A percentile compares a stretch with the other conserved stretches of the same genome.
These are phyloP conservation scores for Baudoinia panamericana DNA, from an alignment of 495 filamentous ascomycete genomes.

Conservation along the genomic window DNA sequence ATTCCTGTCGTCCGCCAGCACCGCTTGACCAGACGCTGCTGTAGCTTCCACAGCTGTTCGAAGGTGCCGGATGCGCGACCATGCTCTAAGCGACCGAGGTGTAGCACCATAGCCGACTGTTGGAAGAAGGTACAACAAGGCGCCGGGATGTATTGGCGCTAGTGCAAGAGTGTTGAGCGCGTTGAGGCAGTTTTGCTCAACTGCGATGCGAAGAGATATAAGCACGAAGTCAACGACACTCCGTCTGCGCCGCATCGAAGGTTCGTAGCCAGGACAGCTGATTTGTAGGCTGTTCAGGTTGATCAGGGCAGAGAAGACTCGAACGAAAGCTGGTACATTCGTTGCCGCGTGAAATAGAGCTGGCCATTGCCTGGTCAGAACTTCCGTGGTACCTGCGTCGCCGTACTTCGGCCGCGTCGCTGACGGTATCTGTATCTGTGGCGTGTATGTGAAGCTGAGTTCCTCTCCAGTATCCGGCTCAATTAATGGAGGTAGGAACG, in stretches of 20 bases:
- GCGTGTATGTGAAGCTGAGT: conserved; percentile 60
- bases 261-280: conserved; percentile 55
- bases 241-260: conserved; percentile 53
- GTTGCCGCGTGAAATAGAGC: conserved; percentile 76
- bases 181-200: conserved; percentile 51
- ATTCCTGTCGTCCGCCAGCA: conserved; percentile 60
- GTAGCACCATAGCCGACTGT: conserved; percentile 51
- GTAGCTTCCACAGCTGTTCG: conserved; percentile 41
- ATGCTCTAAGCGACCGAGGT: conserved; percentile 48
- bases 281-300: conserved; percentile 57
- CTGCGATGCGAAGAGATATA: conserved; percentile 61
- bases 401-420: conserved; percentile 43
- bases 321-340: conserved; percentile 64
- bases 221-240: conserved; percentile 70
- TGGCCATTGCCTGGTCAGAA: conserved; percentile 66
- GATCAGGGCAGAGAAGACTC: conserved; percentile 47
- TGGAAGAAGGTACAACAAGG: conserved; percentile 56
- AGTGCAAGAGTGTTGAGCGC: conserved; percentile 51
- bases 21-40: conserved; percentile 26
- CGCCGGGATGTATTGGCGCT: conserved; percentile 51
- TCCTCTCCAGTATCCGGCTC: conserved; percentile 58
- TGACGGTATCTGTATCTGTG: conserved; percentile 37
- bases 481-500: conserved; percentile 63
- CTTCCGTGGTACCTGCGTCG: conserved; percentile 47
- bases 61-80: conserved; percentile 59